A percentile compares a stretch with the other conserved stretches of the same genome.
Conservation (phyloP, 345 rosid genomes). For the Citrus unshiu region DNA sequence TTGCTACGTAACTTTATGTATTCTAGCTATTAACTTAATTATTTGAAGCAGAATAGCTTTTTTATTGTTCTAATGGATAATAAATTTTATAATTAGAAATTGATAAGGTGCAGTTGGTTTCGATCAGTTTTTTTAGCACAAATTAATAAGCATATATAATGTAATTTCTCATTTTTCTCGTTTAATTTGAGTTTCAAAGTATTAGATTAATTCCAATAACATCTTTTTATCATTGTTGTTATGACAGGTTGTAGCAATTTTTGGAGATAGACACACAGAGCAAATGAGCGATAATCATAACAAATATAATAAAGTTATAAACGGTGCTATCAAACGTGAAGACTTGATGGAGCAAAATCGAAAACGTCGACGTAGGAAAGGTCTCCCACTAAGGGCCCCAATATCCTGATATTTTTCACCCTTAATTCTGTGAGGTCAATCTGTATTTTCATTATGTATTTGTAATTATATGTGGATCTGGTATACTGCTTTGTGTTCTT, state of each 20-base stretch:
- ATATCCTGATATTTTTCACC: conserved; percentile 1
- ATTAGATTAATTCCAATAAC: background rate
- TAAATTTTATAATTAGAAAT: too few species aligned
- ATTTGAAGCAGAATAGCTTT: too few species aligned
- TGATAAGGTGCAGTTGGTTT: too few species aligned
- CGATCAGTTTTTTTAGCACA: too few species aligned
- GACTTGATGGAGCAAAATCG: background rate
- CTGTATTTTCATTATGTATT: background rate
- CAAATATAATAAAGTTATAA: background rate
- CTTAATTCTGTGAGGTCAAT: background rate
- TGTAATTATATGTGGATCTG: background rate
- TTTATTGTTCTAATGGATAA: background rate
- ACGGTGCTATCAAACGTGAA: background rate
- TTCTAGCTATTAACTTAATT: too few species aligned
- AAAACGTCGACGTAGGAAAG: conserved; percentile 24
- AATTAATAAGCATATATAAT: too few species aligned
- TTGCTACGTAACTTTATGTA: too few species aligned
- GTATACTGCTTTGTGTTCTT: background rate
- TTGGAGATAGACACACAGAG: background rate
- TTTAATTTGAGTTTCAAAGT: background rate
- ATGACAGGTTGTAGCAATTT: conserved; percentile 19
- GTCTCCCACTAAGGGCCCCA: conserved; percentile 26
- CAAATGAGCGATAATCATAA: background rate
- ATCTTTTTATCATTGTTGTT: background rate
- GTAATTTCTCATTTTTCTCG: too few species aligned